Evolutionary conservation across 2,329 filamentous ascomycete species (phyloP), one percentile per base, ranked within the genome.

Genomic region (Chaetothyriales sp.): DNA sequence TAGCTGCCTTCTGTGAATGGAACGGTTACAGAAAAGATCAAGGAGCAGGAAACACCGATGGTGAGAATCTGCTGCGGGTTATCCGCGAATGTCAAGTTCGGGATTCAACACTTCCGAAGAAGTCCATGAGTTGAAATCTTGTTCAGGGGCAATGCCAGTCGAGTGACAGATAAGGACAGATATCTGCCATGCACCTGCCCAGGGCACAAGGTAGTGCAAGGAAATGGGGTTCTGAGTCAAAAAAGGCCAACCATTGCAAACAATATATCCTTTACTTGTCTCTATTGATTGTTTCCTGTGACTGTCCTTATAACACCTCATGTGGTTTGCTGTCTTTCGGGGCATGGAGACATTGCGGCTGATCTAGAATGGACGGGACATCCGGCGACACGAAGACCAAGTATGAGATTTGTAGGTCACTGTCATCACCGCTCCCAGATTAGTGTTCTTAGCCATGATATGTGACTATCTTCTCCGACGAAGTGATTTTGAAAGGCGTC

Each of bases 1-100:
- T n/a, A 1, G 73, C 65, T 9, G 67, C 61, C 18, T 58, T 59
- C 48, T 63, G 60, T 7, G 56, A 53, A 49, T 60, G 63, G 49
- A 63, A 63, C 6, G 62, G 57, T 48, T 64, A 61, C 42, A 55
- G 50, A 28, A 64, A 60, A 3, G 60, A 63, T 47, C 62, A 59
- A 15, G 62, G 53, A 22, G 54, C 62, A n/a, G 49, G 60, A 49
- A 18, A 56, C 57, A 9, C 61, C 62, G 32, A 63, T 56, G 5
- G 59, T 58, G 19, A 51, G 53, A 39, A 58, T 56, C 6, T n/a
- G 59, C 53, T 19, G 54, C 60, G 18, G 56, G 55, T 25, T 55
- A 53, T 32, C 54, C 49, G 28, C 53, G 48, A n/a, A 64, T 54
- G 18, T 50, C 50, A 18, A 64, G 53, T 8, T 53, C 49, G 48